Base-by-base conservation (phyloP, 371 early-diverging fungal species). In the Chytridiales sp. region DNA sequence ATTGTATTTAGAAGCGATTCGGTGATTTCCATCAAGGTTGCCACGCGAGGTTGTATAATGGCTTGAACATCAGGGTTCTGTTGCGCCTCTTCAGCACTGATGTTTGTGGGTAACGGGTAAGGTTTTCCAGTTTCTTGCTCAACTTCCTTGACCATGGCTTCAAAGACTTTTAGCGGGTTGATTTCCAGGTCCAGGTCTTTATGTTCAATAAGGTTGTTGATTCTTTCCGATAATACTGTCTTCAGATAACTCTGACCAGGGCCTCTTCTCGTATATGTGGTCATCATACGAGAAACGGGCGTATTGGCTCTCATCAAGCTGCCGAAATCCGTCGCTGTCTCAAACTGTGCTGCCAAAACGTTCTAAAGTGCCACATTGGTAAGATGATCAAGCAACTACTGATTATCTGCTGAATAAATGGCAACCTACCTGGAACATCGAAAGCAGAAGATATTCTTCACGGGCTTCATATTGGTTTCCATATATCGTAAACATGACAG, bases 391-490 rank as follows among this genome's bases (percentile, higher is more conserved):
- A 38, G 19, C 52, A 21, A 54, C 24, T 52, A 36, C 27, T n/a
- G 41, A 0, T 47, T 21, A 50, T 39, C n/a, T 26, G 35, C 5
- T 31, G 27, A 21, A 22, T 15, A 44, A 35, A 43, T 46, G 22
- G 17, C 50, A 27, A 43, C 56, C 42, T 74, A 90, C 89, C 83
- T 95, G 95, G 70, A 97, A 94, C 94, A 97, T 93, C 19, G 94
- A 92, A 59, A 97, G 74, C 36, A 97, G 69, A 41, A 97, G 75
- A 72, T 92, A 91, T 73, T 97, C 97, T 79, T 97, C 96, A 42
- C 95, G 84, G 41, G 89, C 85, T 70, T 97, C 96, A 69, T 94
- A 95, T 68, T 95, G 96, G 74, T 95, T 94, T 32, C 95, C 95
- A 58, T 91, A 97, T 26, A 97, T 67, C 0, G 95, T 93, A 67